These are phyloP conservation scores for Hypoxylon subgilvum DNA, from an alignment of 495 filamentous ascomycete species.

Conservation along the genomic window DNA sequence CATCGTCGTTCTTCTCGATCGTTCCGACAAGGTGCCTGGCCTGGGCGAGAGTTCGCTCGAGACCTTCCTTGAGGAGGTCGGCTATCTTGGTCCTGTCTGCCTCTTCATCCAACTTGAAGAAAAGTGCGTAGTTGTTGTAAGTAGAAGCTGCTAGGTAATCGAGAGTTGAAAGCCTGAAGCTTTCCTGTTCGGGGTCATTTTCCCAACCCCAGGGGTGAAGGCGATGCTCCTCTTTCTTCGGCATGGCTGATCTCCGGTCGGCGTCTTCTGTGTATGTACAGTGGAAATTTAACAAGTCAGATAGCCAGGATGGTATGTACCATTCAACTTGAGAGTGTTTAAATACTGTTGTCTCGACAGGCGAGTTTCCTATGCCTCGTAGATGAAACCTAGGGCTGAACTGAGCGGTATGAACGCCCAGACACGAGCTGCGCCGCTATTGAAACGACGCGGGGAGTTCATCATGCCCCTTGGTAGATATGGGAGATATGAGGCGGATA, in stretches of 20 bases:
- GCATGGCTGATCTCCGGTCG: constrained; percentile 7
- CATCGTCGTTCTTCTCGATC: constrained; percentile 47
- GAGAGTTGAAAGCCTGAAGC: constrained; percentile 38
- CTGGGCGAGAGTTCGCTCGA: constrained; percentile 52
- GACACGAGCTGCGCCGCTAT: not conserved
- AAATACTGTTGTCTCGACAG: constrained; percentile 4
- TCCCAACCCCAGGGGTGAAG: constrained; percentile 24
- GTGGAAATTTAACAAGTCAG: not conserved
- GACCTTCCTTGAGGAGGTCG: constrained; percentile 43
- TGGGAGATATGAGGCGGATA: not conserved
- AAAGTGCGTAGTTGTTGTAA: constrained; percentile 49
- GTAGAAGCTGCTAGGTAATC: constrained; percentile 42
- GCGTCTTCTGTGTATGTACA: not conserved
- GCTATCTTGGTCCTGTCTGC: constrained; percentile 38
- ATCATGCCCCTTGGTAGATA: too few relatives aligned
- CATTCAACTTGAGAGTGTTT: not conserved
- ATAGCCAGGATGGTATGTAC: not conserved
- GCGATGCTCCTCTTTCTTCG: constrained; percentile 19
- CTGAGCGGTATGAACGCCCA: not conserved
- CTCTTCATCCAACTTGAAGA: constrained; percentile 47
- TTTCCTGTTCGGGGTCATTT: constrained; percentile 23
- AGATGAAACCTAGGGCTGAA: too few relatives aligned
- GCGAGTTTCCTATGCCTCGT: too few relatives aligned
- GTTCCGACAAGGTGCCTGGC: constrained; percentile 50
- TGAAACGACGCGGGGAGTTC: not conserved